These are phyloP conservation scores for Epichloe coenophiala DNA, from an alignment of 2,329 filamentous ascomycete species.

Conservation along the genomic window DNA sequence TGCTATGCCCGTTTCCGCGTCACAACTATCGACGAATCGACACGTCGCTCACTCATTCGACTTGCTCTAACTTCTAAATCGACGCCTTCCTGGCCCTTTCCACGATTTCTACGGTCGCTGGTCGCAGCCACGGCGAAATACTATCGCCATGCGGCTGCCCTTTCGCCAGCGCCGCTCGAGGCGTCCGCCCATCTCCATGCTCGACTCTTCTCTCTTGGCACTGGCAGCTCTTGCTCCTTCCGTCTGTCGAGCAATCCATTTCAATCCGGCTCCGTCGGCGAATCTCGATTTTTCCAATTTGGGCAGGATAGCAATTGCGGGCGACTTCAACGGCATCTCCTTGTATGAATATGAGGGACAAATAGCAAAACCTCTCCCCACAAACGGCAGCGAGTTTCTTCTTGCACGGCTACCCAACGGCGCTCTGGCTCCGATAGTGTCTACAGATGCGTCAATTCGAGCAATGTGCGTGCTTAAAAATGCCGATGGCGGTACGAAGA, in stretches of 20 bases:
- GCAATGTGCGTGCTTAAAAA: slow-evolving; percentile 72
- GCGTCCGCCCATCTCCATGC: slow-evolving; percentile 19
- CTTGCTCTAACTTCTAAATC: background rate
- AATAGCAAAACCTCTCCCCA: slow-evolving; percentile 49
- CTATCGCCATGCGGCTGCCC: slow-evolving; percentile 34
- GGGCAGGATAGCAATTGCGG: slow-evolving; percentile 72
- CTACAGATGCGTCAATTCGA: slow-evolving; percentile 72
- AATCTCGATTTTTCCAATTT: slow-evolving; percentile 68
- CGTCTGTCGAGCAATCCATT: slow-evolving; percentile 37
- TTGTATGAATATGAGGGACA: slow-evolving; percentile 79
- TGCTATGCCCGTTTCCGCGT: slow-evolving; percentile 4
- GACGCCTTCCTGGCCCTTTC: background rate
- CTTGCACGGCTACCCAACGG: slow-evolving; percentile 77
- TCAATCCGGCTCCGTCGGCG: slow-evolving; percentile 49
- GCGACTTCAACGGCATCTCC: slow-evolving; percentile 85
- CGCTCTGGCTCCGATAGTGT: slow-evolving; percentile 58
- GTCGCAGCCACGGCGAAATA: slow-evolving; percentile 7
- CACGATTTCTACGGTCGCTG: background rate
- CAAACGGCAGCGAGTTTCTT: slow-evolving; percentile 70
- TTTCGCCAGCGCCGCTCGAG: slow-evolving; percentile 28
- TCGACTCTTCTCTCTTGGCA: slow-evolving; percentile 21
- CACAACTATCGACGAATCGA: slow-evolving; percentile 1
- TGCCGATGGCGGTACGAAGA: slow-evolving; percentile 51
- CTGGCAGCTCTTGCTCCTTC: slow-evolving; percentile 28
- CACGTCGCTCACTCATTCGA: background rate